Base-by-base conservation (phyloP, 2,329 filamentous ascomycete species). In the Pestalotiopsis sp. region DNA sequence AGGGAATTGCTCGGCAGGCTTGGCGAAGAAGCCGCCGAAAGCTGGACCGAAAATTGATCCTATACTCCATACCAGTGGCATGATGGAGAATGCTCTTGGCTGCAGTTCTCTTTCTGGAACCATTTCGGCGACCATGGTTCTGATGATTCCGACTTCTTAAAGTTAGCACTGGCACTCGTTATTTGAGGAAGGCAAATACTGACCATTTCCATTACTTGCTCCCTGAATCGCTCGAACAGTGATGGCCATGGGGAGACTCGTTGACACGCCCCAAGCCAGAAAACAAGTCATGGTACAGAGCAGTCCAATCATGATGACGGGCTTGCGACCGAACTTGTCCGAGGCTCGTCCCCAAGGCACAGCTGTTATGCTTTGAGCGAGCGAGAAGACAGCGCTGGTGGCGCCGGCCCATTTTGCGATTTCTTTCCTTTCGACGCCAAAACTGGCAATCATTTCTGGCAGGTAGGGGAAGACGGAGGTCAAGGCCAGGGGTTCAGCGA, bases 71-170 rank as follows among this genome's bases (percentile, higher is more conserved):
- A 89, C 93, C 17, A 98, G 82, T 3, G 95, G 95, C 95, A 98
- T 98, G 60, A 98, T 85, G 72, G 92, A 94, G 79, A 98, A 98
- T 0, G 96, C 96, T 66, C 90, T 86, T 0, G 95, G 95, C 76
- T 98, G 95, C 6, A 97, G 84, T 76, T 94, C 92, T 78, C 88
- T 94, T 78, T 96, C 90, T 0, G 94, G 93, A 1, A 97, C 94
- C 86, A 98, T 90, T 79, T 98, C 95, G 0, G 95, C 95, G 2
- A 98, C 94, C 83, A 96, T 94, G 17, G 94, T 97, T 72, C 95
- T 85, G 71, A 98, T 91, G 70, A 98, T 98, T 1, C 96, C 93
- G n/a, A 95, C 91, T 90, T n/a, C 59, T 13, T 17, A 20, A 11
- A 2, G 63, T 79, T 69, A 80, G 73, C 65, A 57, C n/a, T 14